Percentiles rank a stretch among this genome's conserved stretches.
Conservation (phyloP, 1,284 basidiomycete genomes). For the Hemileia vastatrix region DNA sequence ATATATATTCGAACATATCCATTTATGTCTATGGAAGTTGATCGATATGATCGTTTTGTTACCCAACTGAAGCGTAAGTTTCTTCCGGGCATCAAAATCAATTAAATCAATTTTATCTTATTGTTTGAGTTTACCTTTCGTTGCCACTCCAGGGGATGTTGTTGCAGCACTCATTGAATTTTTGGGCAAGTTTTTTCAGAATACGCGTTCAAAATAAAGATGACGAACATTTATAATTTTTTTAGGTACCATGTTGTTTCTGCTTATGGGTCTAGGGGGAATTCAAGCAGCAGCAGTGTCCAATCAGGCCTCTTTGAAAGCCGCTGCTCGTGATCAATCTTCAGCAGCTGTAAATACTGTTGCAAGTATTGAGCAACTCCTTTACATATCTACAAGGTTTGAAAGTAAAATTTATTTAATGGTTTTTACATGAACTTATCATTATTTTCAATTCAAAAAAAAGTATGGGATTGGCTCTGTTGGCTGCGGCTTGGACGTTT, state of each 20-base stretch:
- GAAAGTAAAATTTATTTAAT: too few relatives aligned
- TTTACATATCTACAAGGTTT: slow-evolving; percentile 24
- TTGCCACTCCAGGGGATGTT: background rate
- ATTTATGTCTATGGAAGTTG: too few relatives aligned
- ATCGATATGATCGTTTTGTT: too few relatives aligned
- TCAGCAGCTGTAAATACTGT: slow-evolving; percentile 33
- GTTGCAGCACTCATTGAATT: background rate
- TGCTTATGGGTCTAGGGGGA: slow-evolving; percentile 56
- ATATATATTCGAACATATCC: too few relatives aligned
- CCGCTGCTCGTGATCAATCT: slow-evolving; percentile 17
- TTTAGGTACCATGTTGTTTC: slow-evolving; percentile 47
- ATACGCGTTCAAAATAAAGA: background rate
- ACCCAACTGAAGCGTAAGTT: slow-evolving; percentile 1
- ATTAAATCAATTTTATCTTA: background rate
- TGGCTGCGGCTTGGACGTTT: slow-evolving; percentile 1
- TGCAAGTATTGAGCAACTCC: slow-evolving; percentile 46
- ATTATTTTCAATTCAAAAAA: too few relatives aligned
- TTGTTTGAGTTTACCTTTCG: background rate
- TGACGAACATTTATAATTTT: background rate
- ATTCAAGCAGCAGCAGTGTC: slow-evolving; percentile 51
- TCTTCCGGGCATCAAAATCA: background rate
- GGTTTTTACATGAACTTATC: too few relatives aligned
- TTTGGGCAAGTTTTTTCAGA: background rate
- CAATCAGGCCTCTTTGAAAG: slow-evolving; percentile 35
- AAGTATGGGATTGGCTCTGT: background rate